These are phyloP conservation scores for Naganishia albida DNA, from an alignment of 1,284 basidiomycete species.

Conservation along the genomic window DNA sequence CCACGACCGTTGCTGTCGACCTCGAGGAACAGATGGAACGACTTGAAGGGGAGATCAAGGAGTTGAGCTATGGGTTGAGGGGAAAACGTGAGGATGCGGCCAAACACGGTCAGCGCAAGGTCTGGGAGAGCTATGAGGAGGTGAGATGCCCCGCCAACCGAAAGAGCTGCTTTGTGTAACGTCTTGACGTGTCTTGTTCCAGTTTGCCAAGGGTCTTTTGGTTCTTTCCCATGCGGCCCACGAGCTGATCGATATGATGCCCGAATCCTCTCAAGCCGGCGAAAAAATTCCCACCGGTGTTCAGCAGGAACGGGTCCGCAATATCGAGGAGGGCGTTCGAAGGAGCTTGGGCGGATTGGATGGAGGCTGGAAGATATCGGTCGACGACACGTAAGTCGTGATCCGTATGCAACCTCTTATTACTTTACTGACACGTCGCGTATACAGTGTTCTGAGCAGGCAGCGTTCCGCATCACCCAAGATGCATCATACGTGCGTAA, in stretches of 20 bases:
- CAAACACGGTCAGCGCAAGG: constrained; percentile 18
- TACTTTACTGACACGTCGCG: neutral
- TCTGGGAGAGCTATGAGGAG: constrained; percentile 35
- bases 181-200: neutral
- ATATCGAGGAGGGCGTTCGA: constrained; percentile 33
- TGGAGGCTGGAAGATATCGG: constrained; percentile 29
- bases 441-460: neutral
- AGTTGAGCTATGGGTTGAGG: constrained; percentile 23
- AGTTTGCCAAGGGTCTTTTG: constrained; percentile 31
- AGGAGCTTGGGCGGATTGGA: constrained; percentile 32
- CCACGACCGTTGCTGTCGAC: constrained; percentile 13
- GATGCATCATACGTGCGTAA: constrained; percentile 6
- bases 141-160: constrained; percentile 2
- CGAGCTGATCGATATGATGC: constrained; percentile 26
- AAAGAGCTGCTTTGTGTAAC: too few species aligned
- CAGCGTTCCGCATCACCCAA: constrained; percentile 16
- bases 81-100: constrained; percentile 33
- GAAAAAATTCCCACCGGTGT: constrained; percentile 24
- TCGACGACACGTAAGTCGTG: constrained; percentile 28
- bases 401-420: neutral
- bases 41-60: constrained; percentile 31
- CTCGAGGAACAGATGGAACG: constrained; percentile 28
- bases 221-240: constrained; percentile 31
- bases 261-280: constrained; percentile 9
- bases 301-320: constrained; percentile 26